Percentiles rank a stretch among this genome's conserved stretches.
Evolutionary conservation across 2,329 filamentous ascomycete genomes (phyloP).

Genomic region (Claviceps cyperi): DNA sequence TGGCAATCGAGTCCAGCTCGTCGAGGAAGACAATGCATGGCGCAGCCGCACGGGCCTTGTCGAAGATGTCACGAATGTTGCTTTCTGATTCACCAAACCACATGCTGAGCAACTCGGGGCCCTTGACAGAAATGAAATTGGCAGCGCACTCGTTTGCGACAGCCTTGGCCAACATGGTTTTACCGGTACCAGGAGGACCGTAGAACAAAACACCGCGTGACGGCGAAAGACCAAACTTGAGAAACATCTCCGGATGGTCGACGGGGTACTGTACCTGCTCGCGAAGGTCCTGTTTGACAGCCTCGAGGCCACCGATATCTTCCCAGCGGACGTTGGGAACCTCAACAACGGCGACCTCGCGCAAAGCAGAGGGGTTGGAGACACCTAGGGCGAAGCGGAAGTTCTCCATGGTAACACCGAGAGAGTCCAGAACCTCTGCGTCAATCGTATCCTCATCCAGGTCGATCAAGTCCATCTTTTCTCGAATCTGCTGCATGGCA

Average conservation of each 20-base stretch:
- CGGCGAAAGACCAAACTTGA: constrained; percentile 97
- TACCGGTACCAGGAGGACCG: constrained; percentile 98
- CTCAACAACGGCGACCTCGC: constrained; percentile 97
- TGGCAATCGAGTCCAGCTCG: constrained; percentile 96
- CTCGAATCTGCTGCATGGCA: constrained; percentile 99
- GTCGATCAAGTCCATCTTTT: constrained; percentile 99
- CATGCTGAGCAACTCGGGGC: constrained; percentile 95
- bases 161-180: constrained; percentile 97
- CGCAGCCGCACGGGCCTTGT: constrained; percentile 95
- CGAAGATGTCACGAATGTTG: constrained; percentile 99
- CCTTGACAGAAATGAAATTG: constrained; percentile 99
- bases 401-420: constrained; percentile 99
- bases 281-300: constrained; percentile 98
- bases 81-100: constrained; percentile 99
- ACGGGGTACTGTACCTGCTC: constrained; percentile 98
- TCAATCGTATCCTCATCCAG: constrained; percentile 98
- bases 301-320: constrained; percentile 95
- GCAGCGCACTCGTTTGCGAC: constrained; percentile 98
- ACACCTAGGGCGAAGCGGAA: constrained; percentile 97
- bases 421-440: constrained; percentile 91
- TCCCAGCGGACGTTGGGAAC: constrained; percentile 99
- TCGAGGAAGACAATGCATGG: constrained; percentile 98
- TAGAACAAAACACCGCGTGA: constrained; percentile 98
- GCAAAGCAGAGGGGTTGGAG: constrained; percentile 95
- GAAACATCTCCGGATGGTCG: constrained; percentile 98